Conservation (phyloP, 2,329 filamentous ascomycete species). For the Penicillium sp. region DNA sequence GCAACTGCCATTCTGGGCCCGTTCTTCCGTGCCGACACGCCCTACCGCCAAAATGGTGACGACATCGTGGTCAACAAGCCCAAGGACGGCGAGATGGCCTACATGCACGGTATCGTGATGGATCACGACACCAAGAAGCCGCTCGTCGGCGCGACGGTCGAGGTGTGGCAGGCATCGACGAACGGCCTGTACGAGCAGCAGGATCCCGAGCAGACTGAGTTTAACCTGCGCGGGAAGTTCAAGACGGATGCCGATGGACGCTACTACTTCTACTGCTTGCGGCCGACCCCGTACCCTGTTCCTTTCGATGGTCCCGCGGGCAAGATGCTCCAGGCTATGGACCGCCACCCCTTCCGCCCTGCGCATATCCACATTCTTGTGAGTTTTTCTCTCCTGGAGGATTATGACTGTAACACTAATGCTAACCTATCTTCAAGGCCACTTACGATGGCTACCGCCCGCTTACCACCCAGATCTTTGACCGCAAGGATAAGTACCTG, state of each 20-base stretch:
- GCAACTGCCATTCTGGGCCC: slow-evolving; percentile 77
- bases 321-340: slow-evolving; percentile 53
- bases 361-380: slow-evolving; percentile 61
- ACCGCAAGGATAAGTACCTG: slow-evolving; percentile 60
- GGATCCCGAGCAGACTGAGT: slow-evolving; percentile 63
- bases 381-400: slow-evolving; percentile 20
- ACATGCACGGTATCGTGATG: slow-evolving; percentile 60
- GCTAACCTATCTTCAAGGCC: slow-evolving; percentile 35
- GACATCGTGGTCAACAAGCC: slow-evolving; percentile 55
- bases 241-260: slow-evolving; percentile 59
- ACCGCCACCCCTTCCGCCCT: slow-evolving; percentile 57
- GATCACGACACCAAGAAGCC: slow-evolving; percentile 59
- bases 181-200: slow-evolving; percentile 71
- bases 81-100: slow-evolving; percentile 51
- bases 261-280: slow-evolving; percentile 59
- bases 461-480: slow-evolving; percentile 74
- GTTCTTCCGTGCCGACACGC: slow-evolving; percentile 73
- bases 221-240: slow-evolving; percentile 70
- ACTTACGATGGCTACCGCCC: slow-evolving; percentile 58
- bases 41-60: slow-evolving; percentile 62
- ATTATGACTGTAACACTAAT: background rate
- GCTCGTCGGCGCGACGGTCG: slow-evolving; percentile 61
- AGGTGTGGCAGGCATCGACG: slow-evolving; percentile 75
- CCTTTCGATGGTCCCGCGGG: slow-evolving; percentile 55
- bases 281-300: slow-evolving; percentile 56